A percentile compares a stretch with the other conserved stretches of the same genome.
Evolutionary conservation across 1,284 basidiomycete genomes (phyloP).

Genomic region (Pisolithus thermaeus): DNA sequence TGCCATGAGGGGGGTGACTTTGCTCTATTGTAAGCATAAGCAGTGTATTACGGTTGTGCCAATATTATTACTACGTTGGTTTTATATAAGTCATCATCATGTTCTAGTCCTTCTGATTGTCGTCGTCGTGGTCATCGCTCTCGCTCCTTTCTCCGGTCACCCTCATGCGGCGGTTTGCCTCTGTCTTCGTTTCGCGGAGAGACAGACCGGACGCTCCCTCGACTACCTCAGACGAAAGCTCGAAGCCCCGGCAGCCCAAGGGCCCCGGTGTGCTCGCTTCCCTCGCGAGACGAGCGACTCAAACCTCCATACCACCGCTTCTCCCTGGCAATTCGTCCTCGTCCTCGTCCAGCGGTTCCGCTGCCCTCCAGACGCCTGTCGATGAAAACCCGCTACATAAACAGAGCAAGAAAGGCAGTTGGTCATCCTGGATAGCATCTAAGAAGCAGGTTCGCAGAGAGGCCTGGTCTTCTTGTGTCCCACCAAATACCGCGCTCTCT

Average conservation of each 20-base stretch:
- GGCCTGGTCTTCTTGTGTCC: conserved; percentile 12
- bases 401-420: conserved; percentile 38
- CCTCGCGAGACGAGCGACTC: conserved; percentile 25
- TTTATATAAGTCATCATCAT: conserved; percentile 23
- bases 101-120: conserved; percentile 14
- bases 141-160: conserved; percentile 13
- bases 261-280: conserved; percentile 18
- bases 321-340: conserved; percentile 39
- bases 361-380: conserved; percentile 55
- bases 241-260: conserved; percentile 7
- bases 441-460: conserved; percentile 31
- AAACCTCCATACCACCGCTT: conserved; percentile 14
- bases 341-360: conserved; percentile 55
- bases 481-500: conserved; percentile 3
- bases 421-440: conserved; percentile 46
- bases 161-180: conserved; percentile 47
- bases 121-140: conserved; percentile 1
- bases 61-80: conserved; percentile 17
- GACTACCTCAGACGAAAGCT: conserved; percentile 16
- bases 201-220: conserved; percentile 38
- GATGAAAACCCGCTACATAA: conserved; percentile 43
- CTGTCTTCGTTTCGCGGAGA: conserved; percentile 46
- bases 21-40: background rate
- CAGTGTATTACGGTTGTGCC: background rate
- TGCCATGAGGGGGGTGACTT: background rate